phyloP scores from a whole-genome alignment of 345 rosid species.

The Pugionium cornutum region DNA sequence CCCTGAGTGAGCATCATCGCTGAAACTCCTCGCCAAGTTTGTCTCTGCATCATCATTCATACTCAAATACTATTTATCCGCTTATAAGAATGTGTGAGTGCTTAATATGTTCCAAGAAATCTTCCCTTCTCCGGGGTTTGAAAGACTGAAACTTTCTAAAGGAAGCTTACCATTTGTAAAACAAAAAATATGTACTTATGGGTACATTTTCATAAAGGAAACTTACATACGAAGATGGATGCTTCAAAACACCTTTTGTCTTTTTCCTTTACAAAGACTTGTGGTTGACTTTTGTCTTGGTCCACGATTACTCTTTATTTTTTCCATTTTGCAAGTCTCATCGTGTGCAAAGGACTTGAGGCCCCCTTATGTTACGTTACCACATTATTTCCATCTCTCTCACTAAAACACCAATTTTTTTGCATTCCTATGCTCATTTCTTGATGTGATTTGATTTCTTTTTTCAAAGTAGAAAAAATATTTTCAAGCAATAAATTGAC shows the following conservation, averaged over 20 bases:
- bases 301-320: conserved; percentile 18
- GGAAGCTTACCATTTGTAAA: conserved; percentile 13
- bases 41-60: conserved; percentile 23
- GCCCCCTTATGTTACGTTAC: conserved; percentile 21
- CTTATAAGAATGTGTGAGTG: conserved; percentile 8
- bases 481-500: too few species aligned
- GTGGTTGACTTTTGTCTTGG: conserved; percentile 42
- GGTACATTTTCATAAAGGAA: conserved; percentile 16
- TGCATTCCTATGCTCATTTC: too few species aligned
- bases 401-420: background rate
- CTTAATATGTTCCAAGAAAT: background rate
- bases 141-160: conserved; percentile 10
- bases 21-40: conserved; percentile 32
- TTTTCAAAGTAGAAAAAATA: too few species aligned
- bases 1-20: conserved; percentile 34
- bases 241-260: conserved; percentile 7
- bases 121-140: background rate
- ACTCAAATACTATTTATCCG: conserved; percentile 5
- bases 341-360: conserved; percentile 15
- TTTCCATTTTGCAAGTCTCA: conserved; percentile 19
- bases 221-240: conserved; percentile 36
- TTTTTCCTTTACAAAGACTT: conserved; percentile 23
- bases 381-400: background rate
- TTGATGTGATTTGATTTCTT: too few species aligned
- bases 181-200: background rate